Evolutionary conservation across 1,284 basidiomycete species (phyloP).

Genomic region (Sanghuangporus weigelae): DNA sequence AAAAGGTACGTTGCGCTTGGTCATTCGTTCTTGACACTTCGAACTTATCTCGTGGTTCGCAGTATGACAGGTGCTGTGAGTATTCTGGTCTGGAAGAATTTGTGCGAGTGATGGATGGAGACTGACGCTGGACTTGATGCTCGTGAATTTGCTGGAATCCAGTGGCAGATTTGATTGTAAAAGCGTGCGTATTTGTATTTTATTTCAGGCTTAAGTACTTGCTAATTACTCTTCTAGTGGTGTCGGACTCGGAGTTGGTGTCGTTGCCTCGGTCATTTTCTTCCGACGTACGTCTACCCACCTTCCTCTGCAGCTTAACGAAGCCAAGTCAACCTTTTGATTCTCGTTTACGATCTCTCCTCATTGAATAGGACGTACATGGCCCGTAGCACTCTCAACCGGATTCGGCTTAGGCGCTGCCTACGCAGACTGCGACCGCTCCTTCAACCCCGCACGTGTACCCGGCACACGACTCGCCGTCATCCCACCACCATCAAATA

Average conservation of each 20-base stretch:
- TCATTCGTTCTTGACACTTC: constrained; percentile 5
- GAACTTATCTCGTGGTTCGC: constrained; percentile 10
- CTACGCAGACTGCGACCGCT: constrained; percentile 94
- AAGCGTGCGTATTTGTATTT: constrained; percentile 44
- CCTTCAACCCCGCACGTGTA: constrained; percentile 91
- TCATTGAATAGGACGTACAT: constrained; percentile 76
- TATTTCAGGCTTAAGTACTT: constrained; percentile 67
- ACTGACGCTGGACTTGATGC: too few species aligned
- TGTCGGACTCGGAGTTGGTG: constrained; percentile 91
- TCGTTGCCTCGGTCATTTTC: constrained; percentile 90
- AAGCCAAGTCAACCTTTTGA: constrained; percentile 1
- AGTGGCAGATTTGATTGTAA: constrained; percentile 8
- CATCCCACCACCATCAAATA: constrained; percentile 35
- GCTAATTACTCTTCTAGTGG: constrained; percentile 50
- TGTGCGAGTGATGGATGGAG: too few species aligned
- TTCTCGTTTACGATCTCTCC: constrained; percentile 3
- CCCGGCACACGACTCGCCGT: constrained; percentile 76
- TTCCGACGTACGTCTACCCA: constrained; percentile 78
- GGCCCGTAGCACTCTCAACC: constrained; percentile 91
- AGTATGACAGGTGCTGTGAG: constrained; percentile 93
- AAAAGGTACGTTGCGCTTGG: constrained; percentile 11
- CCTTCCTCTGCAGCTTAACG: not conserved
- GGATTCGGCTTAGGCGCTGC: constrained; percentile 87
- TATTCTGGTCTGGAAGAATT: constrained; percentile 23
- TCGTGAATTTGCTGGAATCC: not conserved